phyloP scores from a whole-genome alignment of 352 stramenopile species.

The Blastocystis sp. region DNA sequence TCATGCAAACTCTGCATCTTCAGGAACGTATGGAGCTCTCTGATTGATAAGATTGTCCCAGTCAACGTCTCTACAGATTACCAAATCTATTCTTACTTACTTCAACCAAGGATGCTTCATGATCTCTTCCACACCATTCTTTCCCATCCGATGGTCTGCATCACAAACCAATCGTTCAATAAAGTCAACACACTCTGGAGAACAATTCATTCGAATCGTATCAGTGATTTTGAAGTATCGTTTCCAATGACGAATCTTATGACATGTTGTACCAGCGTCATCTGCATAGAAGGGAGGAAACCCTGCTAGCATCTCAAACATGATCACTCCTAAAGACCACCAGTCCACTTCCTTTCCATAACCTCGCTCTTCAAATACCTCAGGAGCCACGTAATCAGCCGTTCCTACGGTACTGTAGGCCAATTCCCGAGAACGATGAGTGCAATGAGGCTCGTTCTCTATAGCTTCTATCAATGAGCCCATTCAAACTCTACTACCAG shows the following conservation, averaged over 20 bases:
- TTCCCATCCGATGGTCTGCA: conserved; percentile 83
- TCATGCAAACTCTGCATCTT: conserved; percentile 69
- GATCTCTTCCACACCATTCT: conserved; percentile 85
- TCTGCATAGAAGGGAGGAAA: conserved; percentile 98
- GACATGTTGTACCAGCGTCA: conserved; percentile 89
- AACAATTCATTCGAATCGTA: conserved; percentile 66
- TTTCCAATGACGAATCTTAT: conserved; percentile 80
- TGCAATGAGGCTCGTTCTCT: conserved; percentile 64
- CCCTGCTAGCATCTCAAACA: conserved; percentile 96
- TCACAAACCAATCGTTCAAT: conserved; percentile 85
- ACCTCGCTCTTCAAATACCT: conserved; percentile 86
- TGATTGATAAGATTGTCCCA: conserved; percentile 64
- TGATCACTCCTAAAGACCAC: conserved; percentile 97
- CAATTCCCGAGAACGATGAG: conserved; percentile 75
- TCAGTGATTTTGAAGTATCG: conserved; percentile 76
- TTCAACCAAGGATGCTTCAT: conserved; percentile 92
- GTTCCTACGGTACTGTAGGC: conserved; percentile 96
- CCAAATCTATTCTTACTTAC: conserved; percentile 71
- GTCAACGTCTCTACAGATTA: conserved; percentile 74
- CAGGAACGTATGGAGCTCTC: conserved; percentile 63
- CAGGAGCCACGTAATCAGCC: conserved; percentile 94
- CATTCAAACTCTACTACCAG: background rate
- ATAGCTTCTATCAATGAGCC: background rate
- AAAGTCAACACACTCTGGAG: conserved; percentile 81
- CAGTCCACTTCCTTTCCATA: conserved; percentile 85